These are phyloP conservation scores for Sporothrix globosa DNA, from an alignment of 2,329 filamentous ascomycete species.

Conservation along the genomic window DNA sequence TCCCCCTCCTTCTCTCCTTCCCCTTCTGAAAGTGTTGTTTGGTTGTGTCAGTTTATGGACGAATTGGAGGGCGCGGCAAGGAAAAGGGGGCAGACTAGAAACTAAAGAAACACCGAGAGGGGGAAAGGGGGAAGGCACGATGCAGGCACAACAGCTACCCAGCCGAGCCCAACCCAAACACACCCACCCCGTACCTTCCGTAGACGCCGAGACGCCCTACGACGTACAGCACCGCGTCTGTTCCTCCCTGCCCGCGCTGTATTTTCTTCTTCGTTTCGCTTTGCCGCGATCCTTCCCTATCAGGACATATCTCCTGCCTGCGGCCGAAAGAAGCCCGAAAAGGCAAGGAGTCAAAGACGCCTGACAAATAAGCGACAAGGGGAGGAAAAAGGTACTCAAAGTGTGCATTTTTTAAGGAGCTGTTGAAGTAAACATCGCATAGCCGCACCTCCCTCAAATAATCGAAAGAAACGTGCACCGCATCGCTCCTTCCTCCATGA, in stretches of 20 bases:
- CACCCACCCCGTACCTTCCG: background rate
- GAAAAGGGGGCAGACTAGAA: background rate
- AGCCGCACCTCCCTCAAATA: background rate
- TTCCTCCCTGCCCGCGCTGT: slow-evolving; percentile 18
- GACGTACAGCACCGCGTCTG: slow-evolving; percentile 25
- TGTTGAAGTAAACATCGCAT: background rate
- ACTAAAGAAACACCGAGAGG: background rate
- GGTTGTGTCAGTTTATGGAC: slow-evolving; percentile 1
- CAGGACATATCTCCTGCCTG: slow-evolving; percentile 1
- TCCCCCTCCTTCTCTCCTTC: background rate
- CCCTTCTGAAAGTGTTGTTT: background rate
- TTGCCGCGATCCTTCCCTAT: slow-evolving; percentile 30
- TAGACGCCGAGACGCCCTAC: slow-evolving; percentile 24
- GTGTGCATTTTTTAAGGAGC: background rate
- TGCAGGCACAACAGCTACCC: slow-evolving; percentile 1
- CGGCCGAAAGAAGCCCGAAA: slow-evolving; percentile 5
- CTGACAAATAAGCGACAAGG: slow-evolving; percentile 1
- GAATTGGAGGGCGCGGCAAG: slow-evolving; percentile 22
- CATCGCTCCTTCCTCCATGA: background rate
- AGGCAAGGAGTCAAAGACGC: background rate
- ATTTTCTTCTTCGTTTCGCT: background rate
- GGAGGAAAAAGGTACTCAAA: background rate
- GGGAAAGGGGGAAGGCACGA: slow-evolving; percentile 13
- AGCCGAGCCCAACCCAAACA: background rate
- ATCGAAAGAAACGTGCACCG: too few relatives aligned